Base-by-base conservation (phyloP, 2,329 filamentous ascomycete genomes). In the Macrophomina phaseolina region DNA sequence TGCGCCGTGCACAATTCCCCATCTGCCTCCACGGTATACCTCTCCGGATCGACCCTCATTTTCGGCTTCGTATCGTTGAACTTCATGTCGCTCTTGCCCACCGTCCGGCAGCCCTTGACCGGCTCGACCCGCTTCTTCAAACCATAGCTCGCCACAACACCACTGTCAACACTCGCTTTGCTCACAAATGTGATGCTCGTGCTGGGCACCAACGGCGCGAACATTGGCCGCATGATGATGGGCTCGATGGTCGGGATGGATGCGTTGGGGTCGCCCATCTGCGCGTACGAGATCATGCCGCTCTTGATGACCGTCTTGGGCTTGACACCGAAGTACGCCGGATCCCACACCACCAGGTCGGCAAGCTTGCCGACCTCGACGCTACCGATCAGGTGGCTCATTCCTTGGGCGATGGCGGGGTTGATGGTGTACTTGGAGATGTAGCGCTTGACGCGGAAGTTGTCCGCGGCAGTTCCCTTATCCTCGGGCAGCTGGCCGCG, bases 351-450 rank as follows among this genome's bases (percentile, higher is more conserved):
- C 0, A 96, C 92, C 56, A 98, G 77, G 77, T 98, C 94, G 0
- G 94, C 94, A 56, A 97, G 79, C 81, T 97, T 97, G 61, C 93
- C 94, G 0, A 93, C 87, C 81, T 97, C 93, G 64, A 97, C 81
- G 71, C 91, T 94, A 7, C 94, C 94, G 69, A 98, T 87, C 2
- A 97, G 74, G 76, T 97, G 94, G 0, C 84, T 81, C 89, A 98
- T 96, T 2, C 94, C 94, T 79, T 98, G 94, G 0, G 94, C 89
- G 69, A 97, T 84, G 11, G 94, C 93, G 1, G 94, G 93, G 80
- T 98, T 98, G 81, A 98, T 89, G 28, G 94, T 98, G 79, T 97
- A 97, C 82, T 98, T 98, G 81, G 90, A 93, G 53, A 98, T 85
- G 77, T 98, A 98, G 32, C 94, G 82, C 83, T 96, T 97, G 6